Evolutionary conservation across 139 green algal genomes (phyloP).

Genomic region (Tetradesmus obliquus): DNA sequence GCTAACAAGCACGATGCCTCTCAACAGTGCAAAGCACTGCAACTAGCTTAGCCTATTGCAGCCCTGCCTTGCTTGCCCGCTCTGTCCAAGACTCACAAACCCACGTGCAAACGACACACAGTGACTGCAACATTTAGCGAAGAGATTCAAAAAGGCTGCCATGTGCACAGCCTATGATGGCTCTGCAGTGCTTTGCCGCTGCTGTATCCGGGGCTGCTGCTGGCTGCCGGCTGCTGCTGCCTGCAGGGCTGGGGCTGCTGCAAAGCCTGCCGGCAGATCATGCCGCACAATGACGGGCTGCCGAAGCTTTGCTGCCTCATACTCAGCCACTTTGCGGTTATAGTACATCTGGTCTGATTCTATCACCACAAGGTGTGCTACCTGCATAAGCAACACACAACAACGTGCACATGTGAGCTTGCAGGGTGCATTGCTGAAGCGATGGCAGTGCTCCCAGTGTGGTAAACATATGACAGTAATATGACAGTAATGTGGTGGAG

Average conservation of each 20-base stretch:
- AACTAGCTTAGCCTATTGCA: too few species aligned
- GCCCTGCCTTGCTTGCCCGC: too few species aligned
- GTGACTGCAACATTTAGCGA: too few species aligned
- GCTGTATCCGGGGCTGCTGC: constrained; percentile 5
- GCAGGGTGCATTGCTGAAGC: too few species aligned
- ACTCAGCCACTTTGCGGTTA: constrained; percentile 29
- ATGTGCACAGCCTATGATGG: not conserved
- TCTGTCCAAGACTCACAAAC: too few species aligned
- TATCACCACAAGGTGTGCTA: constrained; percentile 40
- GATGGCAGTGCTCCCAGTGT: too few species aligned
- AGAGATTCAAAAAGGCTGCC: not conserved
- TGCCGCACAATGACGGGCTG: constrained; percentile 39
- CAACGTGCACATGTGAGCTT: not conserved
- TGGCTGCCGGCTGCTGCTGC: constrained; percentile 9
- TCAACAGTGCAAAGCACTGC: too few species aligned
- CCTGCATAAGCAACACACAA: constrained; percentile 5
- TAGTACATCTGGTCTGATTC: constrained; percentile 46
- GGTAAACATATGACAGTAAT: too few species aligned
- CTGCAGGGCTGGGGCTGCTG: constrained; percentile 11
- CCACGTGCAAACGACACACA: too few species aligned
- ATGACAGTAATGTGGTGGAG: too few species aligned
- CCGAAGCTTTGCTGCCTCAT: not conserved
- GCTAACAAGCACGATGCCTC: too few species aligned
- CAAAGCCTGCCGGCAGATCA: not conserved
- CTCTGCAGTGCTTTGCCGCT: not conserved